A percentile compares a stretch with the other conserved stretches of the same genome.
phyloP scores from a whole-genome alignment of 1,139 yeast genomes.

The Geotrichum bryndzae region DNA sequence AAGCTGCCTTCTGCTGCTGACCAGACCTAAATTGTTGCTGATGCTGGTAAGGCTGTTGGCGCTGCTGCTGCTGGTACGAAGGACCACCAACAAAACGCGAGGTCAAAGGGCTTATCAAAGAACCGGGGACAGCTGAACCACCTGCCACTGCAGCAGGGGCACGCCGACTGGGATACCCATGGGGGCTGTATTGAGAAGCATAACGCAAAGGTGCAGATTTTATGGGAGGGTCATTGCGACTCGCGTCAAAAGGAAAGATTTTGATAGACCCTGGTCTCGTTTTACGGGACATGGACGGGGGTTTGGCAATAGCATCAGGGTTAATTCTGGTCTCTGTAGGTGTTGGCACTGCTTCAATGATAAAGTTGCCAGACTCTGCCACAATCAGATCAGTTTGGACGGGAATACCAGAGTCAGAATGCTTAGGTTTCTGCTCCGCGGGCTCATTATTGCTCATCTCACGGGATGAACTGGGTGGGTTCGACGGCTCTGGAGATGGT shows the following conservation, averaged over 20 bases:
- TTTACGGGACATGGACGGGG: slow-evolving; percentile 7
- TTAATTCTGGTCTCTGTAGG: slow-evolving; percentile 13
- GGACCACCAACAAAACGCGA: neutral
- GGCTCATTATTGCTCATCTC: neutral
- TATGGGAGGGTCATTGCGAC: slow-evolving; percentile 12
- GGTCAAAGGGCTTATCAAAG: neutral
- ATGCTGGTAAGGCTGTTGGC: neutral
- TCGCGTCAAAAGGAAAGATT: slow-evolving; percentile 6
- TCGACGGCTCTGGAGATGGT: slow-evolving; percentile 1
- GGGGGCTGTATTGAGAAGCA: slow-evolving; percentile 15
- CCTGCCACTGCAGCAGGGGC: slow-evolving; percentile 3
- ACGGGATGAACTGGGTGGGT: neutral
- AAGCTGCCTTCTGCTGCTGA: neutral
- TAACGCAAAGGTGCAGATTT: slow-evolving; percentile 17
- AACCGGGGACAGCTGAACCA: neutral
- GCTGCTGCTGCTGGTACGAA: slow-evolving; percentile 1
- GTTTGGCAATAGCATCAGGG: neutral
- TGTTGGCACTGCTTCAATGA: slow-evolving; percentile 17
- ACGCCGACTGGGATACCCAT: slow-evolving; percentile 6
- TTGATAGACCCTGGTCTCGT: slow-evolving; percentile 13
- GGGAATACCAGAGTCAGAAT: slow-evolving; percentile 5
- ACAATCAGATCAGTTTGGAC: slow-evolving; percentile 11
- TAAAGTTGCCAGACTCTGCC: slow-evolving; percentile 15
- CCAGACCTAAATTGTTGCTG: neutral
- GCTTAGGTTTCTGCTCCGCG: neutral